Evolutionary conservation across 1,284 basidiomycete genomes (phyloP), one percentile per base, ranked within the genome.

Genomic region (Thelephora terrestris): DNA sequence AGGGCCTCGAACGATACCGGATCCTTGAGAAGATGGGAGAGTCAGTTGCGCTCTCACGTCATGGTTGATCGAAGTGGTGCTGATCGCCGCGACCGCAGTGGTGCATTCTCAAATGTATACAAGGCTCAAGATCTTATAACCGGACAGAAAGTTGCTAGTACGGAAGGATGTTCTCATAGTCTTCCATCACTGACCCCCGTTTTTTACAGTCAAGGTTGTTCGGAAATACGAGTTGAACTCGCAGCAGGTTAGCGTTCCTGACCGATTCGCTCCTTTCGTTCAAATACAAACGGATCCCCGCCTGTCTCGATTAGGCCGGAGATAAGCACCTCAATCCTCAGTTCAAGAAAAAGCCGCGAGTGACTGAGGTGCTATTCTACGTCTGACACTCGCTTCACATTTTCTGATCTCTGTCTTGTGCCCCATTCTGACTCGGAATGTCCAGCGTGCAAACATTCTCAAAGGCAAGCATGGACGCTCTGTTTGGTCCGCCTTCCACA

Each of bases 71-170:
- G 21, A 18, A 14, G 12, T 42, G 39, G 21, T 18, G 12, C 20
- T 42, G 16, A 25, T 42, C 39, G 14, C 21, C 6, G n/a, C 20
- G 10, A 56, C 36, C 37, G 9, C 52, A 91, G 89, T 59, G 96
- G 96, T 54, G 96, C 96, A 35, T 99, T 99, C 66, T 98, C 95
- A 10, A 92, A 97, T 62, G 96, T 99, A 3, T 99, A 96, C 78
- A 92, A 91, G 65, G 96, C 93, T 2, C 60, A 88, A 47, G 89
- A 97, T 66, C 70, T 81, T 49, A 70, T 75, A 47, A 84, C 85
- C 16, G 81, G 85, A 17, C 74, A 82, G 62, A 89, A 88, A 66
- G 90, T 96, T 32, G 96, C 96, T 54, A 81, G 93, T 90, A 61
- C 52, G 71, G 25, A 44, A 37, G 32, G 27, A 20, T 16, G 45